Evolutionary conservation across 2,329 filamentous ascomycete species (phyloP).

Genomic region (Blumeria graminis): DNA sequence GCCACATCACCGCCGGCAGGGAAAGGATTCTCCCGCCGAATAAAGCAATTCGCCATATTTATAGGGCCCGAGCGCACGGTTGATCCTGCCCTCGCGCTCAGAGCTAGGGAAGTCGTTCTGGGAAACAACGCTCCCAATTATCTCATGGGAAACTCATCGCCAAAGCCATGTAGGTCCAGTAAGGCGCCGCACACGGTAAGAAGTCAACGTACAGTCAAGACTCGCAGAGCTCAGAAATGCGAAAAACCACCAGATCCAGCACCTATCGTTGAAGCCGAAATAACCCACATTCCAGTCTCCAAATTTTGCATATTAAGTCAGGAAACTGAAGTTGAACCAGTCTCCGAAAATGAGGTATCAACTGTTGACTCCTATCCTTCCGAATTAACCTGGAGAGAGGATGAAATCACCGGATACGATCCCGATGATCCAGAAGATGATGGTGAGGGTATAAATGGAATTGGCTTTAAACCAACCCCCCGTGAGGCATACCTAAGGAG

Average conservation of each 20-base stretch:
- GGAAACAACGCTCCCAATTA: too few species aligned
- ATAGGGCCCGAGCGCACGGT: too few species aligned
- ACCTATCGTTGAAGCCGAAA: conserved; percentile 5
- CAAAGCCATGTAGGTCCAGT: too few species aligned
- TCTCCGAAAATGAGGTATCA: neutral
- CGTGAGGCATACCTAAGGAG: conserved; percentile 32
- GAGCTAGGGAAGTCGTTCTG: too few species aligned
- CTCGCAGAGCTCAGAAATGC: conserved; percentile 3
- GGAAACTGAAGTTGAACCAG: conserved; percentile 2
- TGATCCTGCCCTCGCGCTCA: too few species aligned
- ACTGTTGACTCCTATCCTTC: conserved; percentile 20
- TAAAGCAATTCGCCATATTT: too few species aligned
- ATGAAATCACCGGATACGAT: conserved; percentile 43
- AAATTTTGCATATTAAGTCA: neutral
- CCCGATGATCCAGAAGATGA: conserved; percentile 41
- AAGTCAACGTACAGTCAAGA: neutral
- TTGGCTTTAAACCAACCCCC: conserved; percentile 40
- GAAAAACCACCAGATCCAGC: conserved; percentile 11
- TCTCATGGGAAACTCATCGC: too few species aligned
- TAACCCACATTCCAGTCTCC: too few species aligned
- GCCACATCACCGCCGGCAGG: too few species aligned
- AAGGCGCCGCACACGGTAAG: too few species aligned
- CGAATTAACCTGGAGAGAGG: conserved; percentile 40
- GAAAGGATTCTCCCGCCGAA: too few species aligned
- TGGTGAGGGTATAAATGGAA: conserved; percentile 40